phyloP scores from a whole-genome alignment of 768 basidiomycete species.

The Boletus vermiculosoides region DNA sequence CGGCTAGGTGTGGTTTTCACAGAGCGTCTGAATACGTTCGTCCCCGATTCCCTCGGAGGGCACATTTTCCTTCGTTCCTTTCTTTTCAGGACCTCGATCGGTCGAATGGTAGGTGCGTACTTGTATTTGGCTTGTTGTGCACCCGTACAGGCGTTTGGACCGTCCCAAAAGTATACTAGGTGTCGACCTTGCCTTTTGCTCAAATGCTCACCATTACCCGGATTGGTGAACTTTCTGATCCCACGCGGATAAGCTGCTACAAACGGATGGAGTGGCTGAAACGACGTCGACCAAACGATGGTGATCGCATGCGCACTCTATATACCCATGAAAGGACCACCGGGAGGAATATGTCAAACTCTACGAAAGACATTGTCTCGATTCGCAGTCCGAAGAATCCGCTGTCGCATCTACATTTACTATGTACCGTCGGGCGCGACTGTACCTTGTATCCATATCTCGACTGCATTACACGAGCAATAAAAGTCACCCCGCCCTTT shows the following conservation, averaged over 20 bases:
- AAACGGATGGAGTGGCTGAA: neutral
- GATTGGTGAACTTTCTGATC: no score
- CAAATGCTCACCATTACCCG: neutral
- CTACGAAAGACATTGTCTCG: neutral
- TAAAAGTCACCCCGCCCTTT: constrained; percentile 69
- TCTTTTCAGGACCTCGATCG: no score
- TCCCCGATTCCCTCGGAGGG: no score
- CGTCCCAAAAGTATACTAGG: no score
- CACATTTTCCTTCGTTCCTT: no score
- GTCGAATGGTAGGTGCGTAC: neutral
- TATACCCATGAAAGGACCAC: neutral
- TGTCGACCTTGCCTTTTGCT: neutral
- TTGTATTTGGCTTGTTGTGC: neutral
- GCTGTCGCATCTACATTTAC: neutral
- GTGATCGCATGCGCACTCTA: neutral
- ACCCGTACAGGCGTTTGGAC: neutral
- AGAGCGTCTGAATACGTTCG: no score
- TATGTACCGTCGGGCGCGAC: neutral
- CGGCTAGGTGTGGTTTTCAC: no score
- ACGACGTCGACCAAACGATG: no score
- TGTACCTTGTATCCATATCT: constrained; percentile 63
- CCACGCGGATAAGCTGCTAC: no score
- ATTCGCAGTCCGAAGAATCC: no score
- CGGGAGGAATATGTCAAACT: neutral
- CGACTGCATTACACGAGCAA: constrained; percentile 52